Evolutionary conservation across 73 alveolate species (phyloP), one percentile per base, ranked within the genome.

Genomic region (Stentor roeselii): DNA sequence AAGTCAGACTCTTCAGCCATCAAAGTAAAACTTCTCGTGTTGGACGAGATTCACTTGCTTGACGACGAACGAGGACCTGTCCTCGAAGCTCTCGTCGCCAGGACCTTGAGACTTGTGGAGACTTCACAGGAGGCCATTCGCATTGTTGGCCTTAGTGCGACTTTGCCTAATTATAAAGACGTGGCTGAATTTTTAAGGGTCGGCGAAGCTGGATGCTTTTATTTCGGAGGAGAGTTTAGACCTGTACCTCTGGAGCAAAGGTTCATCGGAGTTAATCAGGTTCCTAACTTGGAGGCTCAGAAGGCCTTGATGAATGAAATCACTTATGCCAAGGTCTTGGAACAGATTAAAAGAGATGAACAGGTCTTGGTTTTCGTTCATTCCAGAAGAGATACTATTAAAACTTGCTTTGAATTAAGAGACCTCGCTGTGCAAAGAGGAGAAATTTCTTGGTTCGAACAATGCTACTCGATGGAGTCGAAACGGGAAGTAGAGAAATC

Each of bases 21-120:
- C 59, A 50, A 59, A 80, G 94, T 89, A 3, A 95, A 97, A 90
- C 90, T 95, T 77, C 93, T 97, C 93, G 97, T 98, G 88, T 96
- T 97, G 50, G 99, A 98, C 87, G 99, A 98, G 89, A 98, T 98
- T 76, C 99, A 98, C 93, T 92, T 98, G 83, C 96, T 98, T 60
- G 98, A 98, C 87, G 99, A 98, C 86, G 99, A 98, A 60, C 92
- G 99, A 88, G 99, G 99, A 41, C 97, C 98, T 31, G 99, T 98
- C n/a, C 91, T 98, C 61, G 99, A 98, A 90, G 94, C 99, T 83
- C 93, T 98, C 34, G 99, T 98, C 34, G 99, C 99, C 3, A 90
- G 99, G 86, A 97, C 99, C 2, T 82, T 92, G n/a, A 90, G 90
- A 96, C 95, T 82, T 83, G 98, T 86, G 32, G 95, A 86, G 94